Percentiles rank a stretch among this genome's conserved stretches.
Evolutionary conservation across 202 grass and related monocot genomes (phyloP).

Genomic region (Bolboschoenoplectus hybrid): DNA sequence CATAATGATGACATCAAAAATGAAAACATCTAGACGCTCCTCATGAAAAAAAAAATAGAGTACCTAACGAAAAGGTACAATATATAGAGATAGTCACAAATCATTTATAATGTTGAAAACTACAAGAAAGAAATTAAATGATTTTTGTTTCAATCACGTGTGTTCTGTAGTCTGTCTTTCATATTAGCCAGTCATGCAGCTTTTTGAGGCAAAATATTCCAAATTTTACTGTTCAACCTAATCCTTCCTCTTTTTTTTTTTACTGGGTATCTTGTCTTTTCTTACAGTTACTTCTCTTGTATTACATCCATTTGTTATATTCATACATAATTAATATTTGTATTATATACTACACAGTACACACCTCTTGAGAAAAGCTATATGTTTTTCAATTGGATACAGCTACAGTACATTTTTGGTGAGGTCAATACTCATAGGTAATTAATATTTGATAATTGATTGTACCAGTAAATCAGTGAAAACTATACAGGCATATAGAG

Average conservation of each 20-base stretch:
- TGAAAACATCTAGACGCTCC: no score
- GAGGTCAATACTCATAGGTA: background rate
- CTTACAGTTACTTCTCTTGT: background rate
- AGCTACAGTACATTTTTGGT: background rate
- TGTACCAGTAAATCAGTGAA: background rate
- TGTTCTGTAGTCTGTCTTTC: constrained; percentile 15
- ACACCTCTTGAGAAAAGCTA: background rate
- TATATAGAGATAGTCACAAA: background rate
- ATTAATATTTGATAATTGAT: background rate
- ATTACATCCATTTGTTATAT: background rate
- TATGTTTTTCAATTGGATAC: background rate
- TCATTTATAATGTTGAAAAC: background rate
- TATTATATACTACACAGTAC: background rate
- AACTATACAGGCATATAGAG: background rate
- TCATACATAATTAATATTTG: background rate
- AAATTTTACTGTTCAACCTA: background rate
- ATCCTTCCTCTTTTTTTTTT: background rate
- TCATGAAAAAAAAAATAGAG: no score
- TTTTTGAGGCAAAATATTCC: background rate
- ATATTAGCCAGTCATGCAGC: background rate
- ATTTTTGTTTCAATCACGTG: constrained; percentile 20
- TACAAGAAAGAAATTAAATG: background rate
- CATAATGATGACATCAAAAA: no score
- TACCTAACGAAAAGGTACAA: background rate
- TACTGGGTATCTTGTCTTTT: constrained; percentile 15